These are phyloP conservation scores for Rosa hybrid DNA, from an alignment of 331 rosid genomes.

Conservation along the genomic window DNA sequence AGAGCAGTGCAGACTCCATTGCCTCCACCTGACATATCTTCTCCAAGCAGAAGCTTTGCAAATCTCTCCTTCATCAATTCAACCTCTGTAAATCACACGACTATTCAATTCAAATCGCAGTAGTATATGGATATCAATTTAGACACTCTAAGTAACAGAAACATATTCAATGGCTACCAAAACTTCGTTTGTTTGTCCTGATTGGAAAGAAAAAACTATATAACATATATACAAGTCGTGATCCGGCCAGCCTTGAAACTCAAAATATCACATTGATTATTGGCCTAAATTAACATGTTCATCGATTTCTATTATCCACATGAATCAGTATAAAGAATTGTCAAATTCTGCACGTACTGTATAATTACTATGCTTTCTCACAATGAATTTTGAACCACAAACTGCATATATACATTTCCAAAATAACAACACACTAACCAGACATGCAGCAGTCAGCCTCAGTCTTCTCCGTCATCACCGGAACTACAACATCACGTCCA, in stretches of 20 bases:
- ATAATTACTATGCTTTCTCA: background rate
- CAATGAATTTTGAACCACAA: background rate
- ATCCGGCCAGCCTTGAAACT: background rate
- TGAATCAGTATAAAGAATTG: background rate
- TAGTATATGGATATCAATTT: too few relatives aligned
- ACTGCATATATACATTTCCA: background rate
- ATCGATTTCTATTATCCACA: background rate
- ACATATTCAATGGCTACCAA: background rate
- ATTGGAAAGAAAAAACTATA: background rate
- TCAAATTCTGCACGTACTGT: background rate
- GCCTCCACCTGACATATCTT: conserved; percentile 68
- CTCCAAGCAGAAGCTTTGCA: conserved; percentile 62
- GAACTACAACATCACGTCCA: conserved; percentile 23
- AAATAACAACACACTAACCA: conserved; percentile 32
- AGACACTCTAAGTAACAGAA: background rate
- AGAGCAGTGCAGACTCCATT: conserved; percentile 58
- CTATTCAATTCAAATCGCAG: background rate
- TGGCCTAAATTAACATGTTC: background rate
- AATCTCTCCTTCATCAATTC: conserved; percentile 64
- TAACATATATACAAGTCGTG: background rate
- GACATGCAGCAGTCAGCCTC: conserved; percentile 27
- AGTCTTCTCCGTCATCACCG: conserved; percentile 12
- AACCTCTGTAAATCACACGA: conserved; percentile 28
- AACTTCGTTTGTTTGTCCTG: background rate
- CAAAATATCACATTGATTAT: background rate